Evolutionary conservation across 768 basidiomycete species (phyloP).

Genomic region (Macrolepiota dolichaula): DNA sequence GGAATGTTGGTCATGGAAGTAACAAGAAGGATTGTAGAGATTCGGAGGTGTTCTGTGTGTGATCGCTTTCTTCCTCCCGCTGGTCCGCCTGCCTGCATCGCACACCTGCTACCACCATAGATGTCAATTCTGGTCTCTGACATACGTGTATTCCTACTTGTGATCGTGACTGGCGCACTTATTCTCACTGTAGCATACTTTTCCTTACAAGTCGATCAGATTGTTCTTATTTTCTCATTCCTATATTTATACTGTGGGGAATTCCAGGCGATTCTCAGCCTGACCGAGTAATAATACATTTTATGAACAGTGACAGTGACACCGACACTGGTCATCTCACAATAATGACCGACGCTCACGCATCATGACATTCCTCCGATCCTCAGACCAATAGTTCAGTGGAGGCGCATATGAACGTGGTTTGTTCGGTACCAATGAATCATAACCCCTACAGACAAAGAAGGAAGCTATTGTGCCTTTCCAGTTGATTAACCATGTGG

Average conservation of each 20-base stretch:
- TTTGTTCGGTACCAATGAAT: neutral
- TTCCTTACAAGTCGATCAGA: too few relatives aligned
- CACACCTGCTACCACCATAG: neutral
- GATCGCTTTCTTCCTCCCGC: constrained; percentile 1
- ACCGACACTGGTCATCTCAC: too few relatives aligned
- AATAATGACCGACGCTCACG: too few relatives aligned
- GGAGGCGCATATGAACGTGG: too few relatives aligned
- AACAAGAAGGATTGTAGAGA: neutral
- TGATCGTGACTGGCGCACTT: neutral
- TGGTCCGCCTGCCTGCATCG: constrained; percentile 2
- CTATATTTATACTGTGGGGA: neutral
- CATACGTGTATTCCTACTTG: neutral
- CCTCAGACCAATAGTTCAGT: too few relatives aligned
- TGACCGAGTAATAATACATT: neutral
- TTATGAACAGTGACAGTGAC: neutral
- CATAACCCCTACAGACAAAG: neutral
- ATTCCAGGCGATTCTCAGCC: neutral
- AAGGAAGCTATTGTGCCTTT: neutral
- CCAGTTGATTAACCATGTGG: neutral
- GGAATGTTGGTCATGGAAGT: neutral
- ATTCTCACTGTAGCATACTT: neutral
- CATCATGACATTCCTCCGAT: too few relatives aligned
- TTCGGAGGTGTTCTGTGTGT: constrained; percentile 1
- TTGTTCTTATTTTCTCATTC: neutral
- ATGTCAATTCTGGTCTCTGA: neutral